Evolutionary conservation across 805 yeast species (phyloP).

Genomic region (Yamadazyma olivae): DNA sequence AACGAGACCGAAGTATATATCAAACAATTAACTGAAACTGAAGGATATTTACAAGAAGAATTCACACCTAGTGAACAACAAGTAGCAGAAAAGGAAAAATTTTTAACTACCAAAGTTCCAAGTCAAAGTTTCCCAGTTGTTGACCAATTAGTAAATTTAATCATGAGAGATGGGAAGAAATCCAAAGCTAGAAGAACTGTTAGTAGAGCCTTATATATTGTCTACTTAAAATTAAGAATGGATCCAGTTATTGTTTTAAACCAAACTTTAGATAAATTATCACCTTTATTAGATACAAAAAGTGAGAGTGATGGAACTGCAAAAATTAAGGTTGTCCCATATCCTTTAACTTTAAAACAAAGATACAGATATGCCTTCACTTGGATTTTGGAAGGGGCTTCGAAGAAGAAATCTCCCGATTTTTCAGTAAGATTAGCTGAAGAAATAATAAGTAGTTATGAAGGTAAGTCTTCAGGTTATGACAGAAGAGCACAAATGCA

Average conservation of each 20-base stretch:
- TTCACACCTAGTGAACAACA: constrained; percentile 68
- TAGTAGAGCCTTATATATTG: constrained; percentile 75
- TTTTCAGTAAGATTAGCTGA: constrained; percentile 88
- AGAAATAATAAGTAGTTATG: constrained; percentile 73
- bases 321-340: constrained; percentile 75
- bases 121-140: constrained; percentile 63
- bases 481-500: constrained; percentile 84
- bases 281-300: constrained; percentile 78
- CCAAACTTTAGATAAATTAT: constrained; percentile 72
- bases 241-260: constrained; percentile 80
- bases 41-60: constrained; percentile 28
- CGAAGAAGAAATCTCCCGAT: constrained; percentile 73
- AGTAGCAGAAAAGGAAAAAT: constrained; percentile 48
- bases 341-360: constrained; percentile 78
- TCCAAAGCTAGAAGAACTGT: constrained; percentile 71
- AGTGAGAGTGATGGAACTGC: constrained; percentile 84
- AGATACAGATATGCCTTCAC: constrained; percentile 81
- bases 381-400: constrained; percentile 87
- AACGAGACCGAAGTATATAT: constrained; percentile 35
- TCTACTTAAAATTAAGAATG: constrained; percentile 64
- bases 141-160: constrained; percentile 74
- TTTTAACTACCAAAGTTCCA: constrained; percentile 58
- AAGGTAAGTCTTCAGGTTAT: constrained; percentile 78
- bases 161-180: constrained; percentile 92
- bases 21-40: constrained; percentile 36